phyloP scores from a whole-genome alignment of 2,329 filamentous ascomycete genomes.

The Phialophora tarda region DNA sequence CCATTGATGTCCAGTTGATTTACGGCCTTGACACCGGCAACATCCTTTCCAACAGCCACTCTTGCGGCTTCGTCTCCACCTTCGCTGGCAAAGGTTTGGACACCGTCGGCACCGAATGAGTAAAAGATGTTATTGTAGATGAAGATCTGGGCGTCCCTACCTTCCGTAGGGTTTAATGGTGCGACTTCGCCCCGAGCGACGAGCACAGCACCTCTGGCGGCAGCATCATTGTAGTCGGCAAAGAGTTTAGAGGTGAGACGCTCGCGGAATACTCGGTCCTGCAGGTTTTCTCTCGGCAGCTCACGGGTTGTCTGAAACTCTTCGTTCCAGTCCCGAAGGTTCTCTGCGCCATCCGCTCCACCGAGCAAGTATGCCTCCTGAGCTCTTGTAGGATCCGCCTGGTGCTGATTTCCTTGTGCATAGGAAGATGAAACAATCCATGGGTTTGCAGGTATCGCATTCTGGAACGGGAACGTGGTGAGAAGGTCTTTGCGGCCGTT shows the following conservation, averaged over 20 bases:
- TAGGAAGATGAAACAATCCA: constrained; percentile 80
- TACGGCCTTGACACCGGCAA: constrained; percentile 88
- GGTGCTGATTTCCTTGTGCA: constrained; percentile 68
- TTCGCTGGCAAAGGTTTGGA: constrained; percentile 94
- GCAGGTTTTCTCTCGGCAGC: constrained; percentile 88
- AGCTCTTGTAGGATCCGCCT: constrained; percentile 81
- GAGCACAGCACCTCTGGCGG: constrained; percentile 85
- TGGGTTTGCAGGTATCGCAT: constrained; percentile 87
- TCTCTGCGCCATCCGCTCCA: constrained; percentile 92
- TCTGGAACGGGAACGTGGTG: constrained; percentile 93
- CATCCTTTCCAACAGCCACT: constrained; percentile 95
- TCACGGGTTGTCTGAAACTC: constrained; percentile 97
- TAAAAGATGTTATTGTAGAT: constrained; percentile 99
- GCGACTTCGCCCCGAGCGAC: constrained; percentile 92
- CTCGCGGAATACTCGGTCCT: constrained; percentile 95
- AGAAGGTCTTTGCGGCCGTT: constrained; percentile 86
- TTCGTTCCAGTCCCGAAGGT: constrained; percentile 96
- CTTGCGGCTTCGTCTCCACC: constrained; percentile 95
- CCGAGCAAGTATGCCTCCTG: constrained; percentile 91
- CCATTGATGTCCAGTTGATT: constrained; percentile 97
- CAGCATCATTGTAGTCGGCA: constrained; percentile 96
- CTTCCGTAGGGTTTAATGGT: constrained; percentile 92
- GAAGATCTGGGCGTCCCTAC: constrained; percentile 92
- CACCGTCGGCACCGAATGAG: constrained; percentile 95
- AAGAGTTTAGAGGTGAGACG: constrained; percentile 93